phyloP scores from a whole-genome alignment of 495 filamentous ascomycete species.

The Collariella sp. region DNA sequence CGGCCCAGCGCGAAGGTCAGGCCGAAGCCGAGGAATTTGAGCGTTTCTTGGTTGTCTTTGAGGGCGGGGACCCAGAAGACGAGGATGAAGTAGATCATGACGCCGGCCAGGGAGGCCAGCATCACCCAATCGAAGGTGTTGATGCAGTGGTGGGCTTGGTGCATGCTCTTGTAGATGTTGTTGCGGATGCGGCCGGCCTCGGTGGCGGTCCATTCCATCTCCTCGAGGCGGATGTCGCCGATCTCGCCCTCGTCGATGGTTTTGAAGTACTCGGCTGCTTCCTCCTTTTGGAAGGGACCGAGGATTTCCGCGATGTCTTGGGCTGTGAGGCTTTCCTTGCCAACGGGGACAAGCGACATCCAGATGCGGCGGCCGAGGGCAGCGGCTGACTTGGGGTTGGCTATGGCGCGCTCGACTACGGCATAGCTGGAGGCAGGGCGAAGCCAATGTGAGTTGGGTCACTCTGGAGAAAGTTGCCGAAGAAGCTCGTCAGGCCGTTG shows the following conservation, averaged over 20 bases:
- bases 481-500: conserved; percentile 24
- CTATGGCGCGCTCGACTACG: conserved; percentile 21
- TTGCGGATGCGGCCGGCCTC: conserved; percentile 23
- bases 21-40: conserved; percentile 61
- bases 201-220: conserved; percentile 23
- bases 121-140: conserved; percentile 27
- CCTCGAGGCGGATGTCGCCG: conserved; percentile 27
- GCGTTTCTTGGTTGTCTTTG: conserved; percentile 21
- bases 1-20: conserved; percentile 68
- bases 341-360: conserved; percentile 25
- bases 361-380: conserved; percentile 38
- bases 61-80: conserved; percentile 19
- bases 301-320: conserved; percentile 27
- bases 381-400: conserved; percentile 32
- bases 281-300: conserved; percentile 21
- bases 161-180: conserved; percentile 25
- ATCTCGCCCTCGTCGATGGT: conserved; percentile 22
- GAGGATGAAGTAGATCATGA: conserved; percentile 57
- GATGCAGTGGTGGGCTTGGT: conserved; percentile 25
- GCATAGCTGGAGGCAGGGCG: conserved; percentile 21
- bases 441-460: conserved; percentile 22
- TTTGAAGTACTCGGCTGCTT: conserved; percentile 24
- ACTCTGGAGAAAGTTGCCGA: conserved; percentile 23
- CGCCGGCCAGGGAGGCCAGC: conserved; percentile 48
- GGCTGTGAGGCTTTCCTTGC: conserved; percentile 20